phyloP scores from a whole-genome alignment of 176 grass and related monocot genomes.

The Oryza officinalis region DNA sequence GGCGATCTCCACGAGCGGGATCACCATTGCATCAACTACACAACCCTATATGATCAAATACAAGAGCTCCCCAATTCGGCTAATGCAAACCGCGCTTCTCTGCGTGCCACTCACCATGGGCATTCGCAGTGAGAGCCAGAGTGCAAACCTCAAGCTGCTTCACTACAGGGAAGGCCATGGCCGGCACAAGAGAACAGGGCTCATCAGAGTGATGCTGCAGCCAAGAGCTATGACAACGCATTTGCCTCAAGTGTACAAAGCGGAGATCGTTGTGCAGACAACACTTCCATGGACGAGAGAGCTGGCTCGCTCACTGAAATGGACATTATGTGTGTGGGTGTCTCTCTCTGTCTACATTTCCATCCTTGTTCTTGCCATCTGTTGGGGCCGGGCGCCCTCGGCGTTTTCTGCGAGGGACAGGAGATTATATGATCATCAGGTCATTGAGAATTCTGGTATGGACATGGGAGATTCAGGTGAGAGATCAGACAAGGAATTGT shows the following conservation, averaged over 20 bases:
- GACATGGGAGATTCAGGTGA: not conserved
- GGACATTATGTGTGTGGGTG: conserved; percentile 47
- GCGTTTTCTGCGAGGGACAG: not conserved
- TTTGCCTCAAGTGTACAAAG: conserved; percentile 40
- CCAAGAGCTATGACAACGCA: conserved; percentile 28
- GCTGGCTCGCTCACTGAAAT: conserved; percentile 15
- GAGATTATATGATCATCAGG: conserved; percentile 1
- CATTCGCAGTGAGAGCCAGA: conserved; percentile 10
- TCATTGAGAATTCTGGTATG: not conserved
- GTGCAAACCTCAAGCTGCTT: conserved; percentile 21
- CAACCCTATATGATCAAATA: conserved; percentile 46
- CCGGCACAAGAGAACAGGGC: conserved; percentile 27
- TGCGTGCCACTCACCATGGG: conserved; percentile 35
- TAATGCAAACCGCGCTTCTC: conserved; percentile 18
- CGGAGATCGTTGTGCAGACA: conserved; percentile 36
- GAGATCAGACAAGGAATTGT: not conserved
- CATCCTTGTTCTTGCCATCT: not conserved
- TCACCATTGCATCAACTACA: conserved; percentile 5
- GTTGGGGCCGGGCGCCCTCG: not conserved
- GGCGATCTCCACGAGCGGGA: conserved; percentile 25
- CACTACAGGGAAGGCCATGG: conserved; percentile 39
- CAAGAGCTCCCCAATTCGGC: conserved; percentile 41
- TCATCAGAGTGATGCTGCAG: conserved; percentile 43
- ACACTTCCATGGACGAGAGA: conserved; percentile 36
- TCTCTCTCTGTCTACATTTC: conserved; percentile 7